Evolutionary conservation across 805 yeast genomes (phyloP).

Genomic region (Suhomyces xylopsoci): DNA sequence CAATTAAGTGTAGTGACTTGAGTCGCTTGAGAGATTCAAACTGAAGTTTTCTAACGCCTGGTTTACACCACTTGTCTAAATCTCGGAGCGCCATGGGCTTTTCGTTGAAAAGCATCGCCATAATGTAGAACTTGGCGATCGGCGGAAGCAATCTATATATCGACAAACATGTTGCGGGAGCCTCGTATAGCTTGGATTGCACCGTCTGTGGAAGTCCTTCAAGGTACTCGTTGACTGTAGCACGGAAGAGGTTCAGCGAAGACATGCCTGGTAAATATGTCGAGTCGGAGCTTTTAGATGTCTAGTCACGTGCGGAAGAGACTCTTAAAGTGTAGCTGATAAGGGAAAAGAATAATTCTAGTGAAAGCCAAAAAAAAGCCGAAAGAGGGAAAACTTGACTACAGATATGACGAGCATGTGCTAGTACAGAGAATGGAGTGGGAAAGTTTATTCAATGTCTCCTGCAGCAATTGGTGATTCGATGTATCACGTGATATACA

Average conservation of each 20-base stretch:
- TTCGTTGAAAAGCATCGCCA: constrained; percentile 83
- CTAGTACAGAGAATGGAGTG: not conserved
- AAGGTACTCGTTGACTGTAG: constrained; percentile 81
- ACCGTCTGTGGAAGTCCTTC: constrained; percentile 86
- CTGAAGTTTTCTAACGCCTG: constrained; percentile 54
- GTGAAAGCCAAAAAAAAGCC: no score
- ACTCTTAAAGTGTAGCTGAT: not conserved
- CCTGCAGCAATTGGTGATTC: not conserved
- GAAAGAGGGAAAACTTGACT: no score
- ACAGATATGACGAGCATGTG: no score
- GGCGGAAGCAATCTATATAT: constrained; percentile 87
- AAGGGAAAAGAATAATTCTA: not conserved
- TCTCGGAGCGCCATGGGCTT: constrained; percentile 64
- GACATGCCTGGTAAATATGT: constrained; percentile 8
- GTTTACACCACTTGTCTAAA: constrained; percentile 73
- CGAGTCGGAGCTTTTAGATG: not conserved
- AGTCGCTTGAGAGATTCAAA: constrained; percentile 78
- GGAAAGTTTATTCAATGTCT: not conserved
- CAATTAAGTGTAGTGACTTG: constrained; percentile 69
- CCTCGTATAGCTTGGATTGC: constrained; percentile 74
- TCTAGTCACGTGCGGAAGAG: not conserved
- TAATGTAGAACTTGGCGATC: constrained; percentile 81
- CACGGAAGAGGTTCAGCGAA: constrained; percentile 45
- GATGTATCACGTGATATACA: not conserved
- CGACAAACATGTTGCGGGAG: constrained; percentile 91